Evolutionary conservation across 2,329 filamentous ascomycete genomes (phyloP), one percentile per base, ranked within the genome.

Genomic region (Paecilomyces fulvus): DNA sequence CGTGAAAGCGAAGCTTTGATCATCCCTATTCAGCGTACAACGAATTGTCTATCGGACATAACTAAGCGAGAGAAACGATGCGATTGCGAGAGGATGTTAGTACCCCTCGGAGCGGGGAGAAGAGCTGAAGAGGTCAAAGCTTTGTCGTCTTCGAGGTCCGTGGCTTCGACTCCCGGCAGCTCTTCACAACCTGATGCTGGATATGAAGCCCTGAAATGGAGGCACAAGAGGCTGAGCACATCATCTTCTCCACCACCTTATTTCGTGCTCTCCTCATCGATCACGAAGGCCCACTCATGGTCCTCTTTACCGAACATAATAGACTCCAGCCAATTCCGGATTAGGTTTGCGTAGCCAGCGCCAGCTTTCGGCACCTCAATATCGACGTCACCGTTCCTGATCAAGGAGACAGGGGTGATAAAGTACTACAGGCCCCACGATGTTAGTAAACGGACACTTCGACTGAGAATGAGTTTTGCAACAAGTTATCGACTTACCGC

Each of bases 401-500:
- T 43, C 37, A 43, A 43, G 6, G 37, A n/a, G 37, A 43, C 9
- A 17, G 37, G 37, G 0, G 37, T 43, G 37, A 43, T 43, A 17
- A 43, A 43, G 37, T 43, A 43, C 37, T 43, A 17, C 14, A 17
- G n/a, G 3, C 6, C 7, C 12, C 14, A 17, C 14, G 17, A n/a
- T 17, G 37, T 43, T 17, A 43, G 37, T 43, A 43, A 43, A 43
- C 14, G n/a, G 37, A 43, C 37, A 3, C n/a, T n/a, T 37, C 14
- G 3, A 43, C 37, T 17, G n/a, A 43, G 37, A 8, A 37, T 9
- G 3, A 20, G n/a, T 8, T 17, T 17, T 17, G n/a, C 14, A 17
- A 17, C 5, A 17, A 17, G n/a, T 7, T 5, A 43, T 28, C 37
- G 12, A 59, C 46, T 28, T 52, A 50, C 50, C 46, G 90, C 91